Conservation (phyloP, 352 stramenopile genomes). For the Globisporangium cylindrosporum region DNA sequence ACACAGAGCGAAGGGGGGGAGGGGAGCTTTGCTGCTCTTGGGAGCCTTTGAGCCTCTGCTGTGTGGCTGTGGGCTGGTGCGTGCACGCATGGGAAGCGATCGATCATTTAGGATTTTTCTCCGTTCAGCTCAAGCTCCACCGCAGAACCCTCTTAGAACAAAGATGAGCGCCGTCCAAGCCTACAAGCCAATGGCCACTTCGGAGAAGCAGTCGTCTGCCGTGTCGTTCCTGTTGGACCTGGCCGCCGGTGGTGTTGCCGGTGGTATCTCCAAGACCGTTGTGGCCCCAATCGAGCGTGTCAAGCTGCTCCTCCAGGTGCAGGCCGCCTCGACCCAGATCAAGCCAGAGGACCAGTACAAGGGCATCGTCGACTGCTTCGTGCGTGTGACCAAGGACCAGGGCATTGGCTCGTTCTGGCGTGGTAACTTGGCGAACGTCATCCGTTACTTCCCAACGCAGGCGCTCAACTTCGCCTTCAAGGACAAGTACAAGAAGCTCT, state of each 20-base stretch:
- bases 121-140: slow-evolving; percentile 54
- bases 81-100: neutral
- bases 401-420: slow-evolving; percentile 88
- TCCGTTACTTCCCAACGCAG: slow-evolving; percentile 92
- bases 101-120: slow-evolving; percentile 85
- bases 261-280: slow-evolving; percentile 89
- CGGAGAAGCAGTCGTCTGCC: slow-evolving; percentile 49
- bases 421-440: slow-evolving; percentile 91
- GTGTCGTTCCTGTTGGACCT: slow-evolving; percentile 82
- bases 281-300: slow-evolving; percentile 90
- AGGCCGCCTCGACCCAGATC: slow-evolving; percentile 89
- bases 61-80: slow-evolving; percentile 1
- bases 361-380: slow-evolving; percentile 89
- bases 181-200: slow-evolving; percentile 82
- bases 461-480: slow-evolving; percentile 93
- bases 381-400: slow-evolving; percentile 88
- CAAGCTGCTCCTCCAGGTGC: slow-evolving; percentile 91
- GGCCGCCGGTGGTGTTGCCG: slow-evolving; percentile 79
- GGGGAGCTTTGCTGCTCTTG: neutral
- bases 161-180: slow-evolving; percentile 75
- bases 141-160: slow-evolving; percentile 46
- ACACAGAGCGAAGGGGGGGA: neutral
- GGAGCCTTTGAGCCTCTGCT: neutral
- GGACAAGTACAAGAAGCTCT: slow-evolving; percentile 93
- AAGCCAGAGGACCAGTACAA: slow-evolving; percentile 92